Evolutionary conservation across 345 rosid genomes (phyloP).

Genomic region (Murraya paniculata): DNA sequence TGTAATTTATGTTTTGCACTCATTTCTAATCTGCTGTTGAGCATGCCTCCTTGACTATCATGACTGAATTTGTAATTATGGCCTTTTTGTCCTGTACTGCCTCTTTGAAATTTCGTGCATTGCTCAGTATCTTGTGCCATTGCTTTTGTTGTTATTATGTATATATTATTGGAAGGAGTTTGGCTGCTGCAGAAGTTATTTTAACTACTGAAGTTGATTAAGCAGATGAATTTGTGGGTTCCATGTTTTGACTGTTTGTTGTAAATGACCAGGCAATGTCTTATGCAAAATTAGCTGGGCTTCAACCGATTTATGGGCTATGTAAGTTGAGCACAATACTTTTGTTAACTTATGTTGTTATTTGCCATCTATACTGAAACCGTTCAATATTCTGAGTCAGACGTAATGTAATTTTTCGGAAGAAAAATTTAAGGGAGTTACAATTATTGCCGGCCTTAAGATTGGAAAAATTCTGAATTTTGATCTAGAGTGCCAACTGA

Average conservation of each 20-base stretch:
- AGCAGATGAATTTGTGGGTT: not conserved
- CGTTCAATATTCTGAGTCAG: not conserved
- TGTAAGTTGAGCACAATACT: conserved; percentile 54
- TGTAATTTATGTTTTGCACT: not conserved
- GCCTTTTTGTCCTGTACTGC: not conserved
- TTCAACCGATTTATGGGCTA: conserved; percentile 83
- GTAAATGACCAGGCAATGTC: conserved; percentile 89
- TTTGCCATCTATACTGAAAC: not conserved
- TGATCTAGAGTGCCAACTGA: not conserved
- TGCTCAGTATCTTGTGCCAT: not conserved
- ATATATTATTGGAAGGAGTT: not conserved
- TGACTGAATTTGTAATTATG: not conserved
- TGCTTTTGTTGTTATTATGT: not conserved
- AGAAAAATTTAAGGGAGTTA: not conserved
- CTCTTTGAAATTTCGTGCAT: not conserved
- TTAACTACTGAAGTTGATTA: not conserved
- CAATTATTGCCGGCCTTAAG: not conserved
- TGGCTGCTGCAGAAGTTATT: not conserved
- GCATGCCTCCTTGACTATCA: not conserved
- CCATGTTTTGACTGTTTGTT: conserved; percentile 23
- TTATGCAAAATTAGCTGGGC: conserved; percentile 96
- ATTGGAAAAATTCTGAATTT: conserved; percentile 4
- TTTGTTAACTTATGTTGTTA: not conserved
- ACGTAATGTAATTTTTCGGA: not conserved
- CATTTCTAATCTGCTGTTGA: not conserved